phyloP scores from a whole-genome alignment of 1,284 basidiomycete genomes.

The Pyrrhoderma lamaoense region DNA sequence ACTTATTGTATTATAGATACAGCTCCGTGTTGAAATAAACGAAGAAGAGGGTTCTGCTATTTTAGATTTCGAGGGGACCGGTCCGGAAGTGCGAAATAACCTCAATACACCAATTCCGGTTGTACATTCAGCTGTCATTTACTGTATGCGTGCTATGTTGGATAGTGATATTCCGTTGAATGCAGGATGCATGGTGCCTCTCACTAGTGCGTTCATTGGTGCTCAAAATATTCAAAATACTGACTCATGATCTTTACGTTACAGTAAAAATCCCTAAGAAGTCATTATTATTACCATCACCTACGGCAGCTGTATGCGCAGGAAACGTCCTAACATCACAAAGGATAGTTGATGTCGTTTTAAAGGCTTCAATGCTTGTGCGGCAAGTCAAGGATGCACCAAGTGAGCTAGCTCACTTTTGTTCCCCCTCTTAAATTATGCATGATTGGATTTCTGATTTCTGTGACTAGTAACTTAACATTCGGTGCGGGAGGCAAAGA shows the following conservation, averaged over 20 bases:
- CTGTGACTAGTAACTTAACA: constrained; percentile 68
- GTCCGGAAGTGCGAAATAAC: constrained; percentile 85
- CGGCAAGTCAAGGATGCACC: constrained; percentile 91
- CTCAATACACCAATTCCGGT: constrained; percentile 87
- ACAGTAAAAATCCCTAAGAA: constrained; percentile 76
- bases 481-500: constrained; percentile 88
- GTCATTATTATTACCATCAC: constrained; percentile 76
- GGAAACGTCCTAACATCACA: constrained; percentile 93
- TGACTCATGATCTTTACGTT: no score
- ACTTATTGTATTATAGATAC: constrained; percentile 47
- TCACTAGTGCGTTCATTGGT: constrained; percentile 47
- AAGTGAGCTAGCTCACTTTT: constrained; percentile 45
- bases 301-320: constrained; percentile 85
- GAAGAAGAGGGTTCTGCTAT: constrained; percentile 70
- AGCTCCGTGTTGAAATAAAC: constrained; percentile 77
- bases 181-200: constrained; percentile 82
- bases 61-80: constrained; percentile 89
- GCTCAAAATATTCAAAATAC: not conserved
- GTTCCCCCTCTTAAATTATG: no score
- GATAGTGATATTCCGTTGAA: constrained; percentile 91
- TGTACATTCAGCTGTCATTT: constrained; percentile 90
- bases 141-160: constrained; percentile 91
- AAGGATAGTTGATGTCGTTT: constrained; percentile 90
- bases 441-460: no score
- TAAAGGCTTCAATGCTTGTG: constrained; percentile 92